Conservation (phyloP, 352 stramenopile species). For the Globisporangium yorkense region DNA sequence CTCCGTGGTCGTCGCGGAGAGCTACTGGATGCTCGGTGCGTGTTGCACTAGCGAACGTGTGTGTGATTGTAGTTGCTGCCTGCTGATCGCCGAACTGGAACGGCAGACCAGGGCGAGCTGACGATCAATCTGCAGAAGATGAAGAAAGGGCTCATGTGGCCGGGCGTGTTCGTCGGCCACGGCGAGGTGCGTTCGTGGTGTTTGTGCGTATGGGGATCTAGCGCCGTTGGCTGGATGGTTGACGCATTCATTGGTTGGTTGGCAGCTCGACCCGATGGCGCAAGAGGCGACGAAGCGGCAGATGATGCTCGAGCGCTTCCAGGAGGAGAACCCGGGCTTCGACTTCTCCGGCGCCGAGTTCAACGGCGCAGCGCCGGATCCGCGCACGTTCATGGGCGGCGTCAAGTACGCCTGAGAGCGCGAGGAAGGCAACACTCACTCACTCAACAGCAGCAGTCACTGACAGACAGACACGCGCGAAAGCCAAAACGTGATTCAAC, state of each 20-base stretch:
- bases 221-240: not conserved
- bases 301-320: slow-evolving; percentile 97
- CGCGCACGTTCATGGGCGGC: slow-evolving; percentile 96
- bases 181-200: slow-evolving; percentile 41
- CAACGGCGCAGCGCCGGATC: slow-evolving; percentile 94
- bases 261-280: slow-evolving; percentile 84
- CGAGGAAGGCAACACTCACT: not conserved
- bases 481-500: not conserved
- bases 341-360: slow-evolving; percentile 98
- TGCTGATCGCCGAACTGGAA: not conserved
- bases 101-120: slow-evolving; percentile 77
- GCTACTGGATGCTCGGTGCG: slow-evolving; percentile 94
- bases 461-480: not conserved
- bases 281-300: slow-evolving; percentile 93
- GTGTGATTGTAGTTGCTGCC: not conserved
- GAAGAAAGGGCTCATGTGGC: slow-evolving; percentile 94
- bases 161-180: slow-evolving; percentile 84
- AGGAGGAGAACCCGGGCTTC: slow-evolving; percentile 98
- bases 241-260: not conserved
- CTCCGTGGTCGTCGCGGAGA: slow-evolving; percentile 91
- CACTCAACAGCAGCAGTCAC: not conserved
- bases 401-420: slow-evolving; percentile 71
- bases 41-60: not conserved
- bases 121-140: slow-evolving; percentile 95
- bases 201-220: slow-evolving; percentile 4